Conservation (phyloP, 441 rosid genomes). For the Pelargonium australe region DNA sequence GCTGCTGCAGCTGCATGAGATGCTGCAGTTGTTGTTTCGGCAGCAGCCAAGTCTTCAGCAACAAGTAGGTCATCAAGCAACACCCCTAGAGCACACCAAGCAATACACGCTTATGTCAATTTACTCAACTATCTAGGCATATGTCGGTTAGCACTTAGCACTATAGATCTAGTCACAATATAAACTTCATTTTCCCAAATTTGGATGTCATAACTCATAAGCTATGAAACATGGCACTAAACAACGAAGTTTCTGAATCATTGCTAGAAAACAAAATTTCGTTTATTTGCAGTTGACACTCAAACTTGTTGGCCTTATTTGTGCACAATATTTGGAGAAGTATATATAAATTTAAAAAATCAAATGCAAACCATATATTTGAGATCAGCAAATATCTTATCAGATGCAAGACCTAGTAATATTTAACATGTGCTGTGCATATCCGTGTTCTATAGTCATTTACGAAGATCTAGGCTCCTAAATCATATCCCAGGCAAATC, state of each 20-base stretch:
- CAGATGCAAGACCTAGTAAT: neutral
- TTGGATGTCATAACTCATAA: neutral
- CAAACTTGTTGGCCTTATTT: neutral
- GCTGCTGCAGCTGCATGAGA: constrained; percentile 88
- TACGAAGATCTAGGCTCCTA: neutral
- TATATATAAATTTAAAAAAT: neutral
- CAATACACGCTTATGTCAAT: constrained; percentile 12
- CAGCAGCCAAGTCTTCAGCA: constrained; percentile 89
- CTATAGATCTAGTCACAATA: too few relatives aligned
- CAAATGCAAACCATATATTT: neutral
- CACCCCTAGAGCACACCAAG: constrained; percentile 50
- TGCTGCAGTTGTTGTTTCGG: constrained; percentile 82
- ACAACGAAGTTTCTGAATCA: neutral
- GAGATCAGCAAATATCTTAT: neutral
- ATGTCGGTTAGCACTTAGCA: neutral
- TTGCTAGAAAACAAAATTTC: neutral
- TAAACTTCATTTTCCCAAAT: neutral
- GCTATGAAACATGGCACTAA: constrained; percentile 1
- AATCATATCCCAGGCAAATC: neutral
- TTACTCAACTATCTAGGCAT: neutral
- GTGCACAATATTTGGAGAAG: constrained; percentile 1
- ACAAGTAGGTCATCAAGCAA: constrained; percentile 94
- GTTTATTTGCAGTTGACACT: neutral
- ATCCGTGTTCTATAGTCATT: neutral
- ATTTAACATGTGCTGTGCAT: neutral